Conservation (phyloP, 2,329 filamentous ascomycete genomes). For the Cercospora beticola region DNA sequence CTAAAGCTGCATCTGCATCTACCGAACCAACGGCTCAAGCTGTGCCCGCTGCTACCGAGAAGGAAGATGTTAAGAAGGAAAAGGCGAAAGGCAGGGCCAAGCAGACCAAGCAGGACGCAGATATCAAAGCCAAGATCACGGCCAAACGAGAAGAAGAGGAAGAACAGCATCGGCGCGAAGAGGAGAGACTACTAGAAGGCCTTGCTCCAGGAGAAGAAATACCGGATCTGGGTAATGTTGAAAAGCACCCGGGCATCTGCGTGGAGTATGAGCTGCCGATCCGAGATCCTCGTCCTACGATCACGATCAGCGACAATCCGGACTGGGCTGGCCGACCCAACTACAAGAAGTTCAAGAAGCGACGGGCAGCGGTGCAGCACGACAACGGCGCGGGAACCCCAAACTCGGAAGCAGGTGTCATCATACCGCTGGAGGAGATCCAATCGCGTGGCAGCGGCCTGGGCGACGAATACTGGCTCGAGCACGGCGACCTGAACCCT, state of each 20-base stretch:
- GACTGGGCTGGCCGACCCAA: constrained; percentile 91
- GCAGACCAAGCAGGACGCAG: constrained; percentile 25
- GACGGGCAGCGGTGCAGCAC: constrained; percentile 21
- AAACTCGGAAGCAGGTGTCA: constrained; percentile 40
- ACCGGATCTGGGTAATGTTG: constrained; percentile 65
- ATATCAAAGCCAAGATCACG: constrained; percentile 29
- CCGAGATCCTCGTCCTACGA: constrained; percentile 18
- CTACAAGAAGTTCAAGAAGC: constrained; percentile 79
- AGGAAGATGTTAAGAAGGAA: constrained; percentile 31
- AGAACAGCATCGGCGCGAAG: constrained; percentile 59
- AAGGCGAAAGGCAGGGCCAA: constrained; percentile 47
- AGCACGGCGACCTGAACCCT: constrained; percentile 26
- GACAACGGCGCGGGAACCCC: constrained; percentile 41
- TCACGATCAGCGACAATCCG: constrained; percentile 12
- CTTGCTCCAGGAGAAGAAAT: constrained; percentile 68
- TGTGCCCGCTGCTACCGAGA: not conserved
- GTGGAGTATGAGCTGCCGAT: constrained; percentile 69
- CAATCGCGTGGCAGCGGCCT: constrained; percentile 70
- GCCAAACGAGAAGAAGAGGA: constrained; percentile 54
- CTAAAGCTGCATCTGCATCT: constrained; percentile 4
- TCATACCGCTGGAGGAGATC: constrained; percentile 71
- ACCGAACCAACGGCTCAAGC: constrained; percentile 1
- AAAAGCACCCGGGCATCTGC: constrained; percentile 12
- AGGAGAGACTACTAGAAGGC: constrained; percentile 61
- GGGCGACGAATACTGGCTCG: constrained; percentile 76